A percentile compares a stretch with the other conserved stretches of the same genome.
These are phyloP conservation scores for Elsinoe ampelina DNA, from an alignment of 2,329 filamentous ascomycete genomes.

Conservation along the genomic window DNA sequence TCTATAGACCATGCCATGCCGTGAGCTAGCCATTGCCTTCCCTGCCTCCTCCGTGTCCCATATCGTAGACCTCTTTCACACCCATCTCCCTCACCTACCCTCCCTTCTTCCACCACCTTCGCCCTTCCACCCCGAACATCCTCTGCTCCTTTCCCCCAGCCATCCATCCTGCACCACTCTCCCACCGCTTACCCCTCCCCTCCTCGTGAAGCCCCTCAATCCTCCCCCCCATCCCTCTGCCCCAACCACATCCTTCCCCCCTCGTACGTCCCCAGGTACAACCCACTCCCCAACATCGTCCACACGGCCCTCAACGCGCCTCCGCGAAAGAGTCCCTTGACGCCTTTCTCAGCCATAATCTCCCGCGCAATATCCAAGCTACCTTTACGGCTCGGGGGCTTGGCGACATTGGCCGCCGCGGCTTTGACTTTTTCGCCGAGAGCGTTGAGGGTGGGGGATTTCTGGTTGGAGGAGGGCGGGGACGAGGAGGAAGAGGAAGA, in stretches of 20 bases:
- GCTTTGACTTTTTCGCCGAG: slow-evolving; percentile 31
- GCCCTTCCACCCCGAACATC: not conserved
- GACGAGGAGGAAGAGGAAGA: not conserved
- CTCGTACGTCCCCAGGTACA: slow-evolving; percentile 84
- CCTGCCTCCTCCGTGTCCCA: too few species aligned
- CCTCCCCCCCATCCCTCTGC: slow-evolving; percentile 34
- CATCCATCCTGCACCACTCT: not conserved
- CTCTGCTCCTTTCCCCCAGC: not conserved
- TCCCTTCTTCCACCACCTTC: not conserved
- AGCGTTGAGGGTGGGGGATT: slow-evolving; percentile 27
- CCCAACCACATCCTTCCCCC: slow-evolving; percentile 53
- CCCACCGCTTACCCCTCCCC: not conserved
- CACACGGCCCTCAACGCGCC: slow-evolving; percentile 63
- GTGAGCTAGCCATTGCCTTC: too few species aligned
- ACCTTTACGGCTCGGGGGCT: slow-evolving; percentile 28
- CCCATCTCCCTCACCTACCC: too few species aligned
- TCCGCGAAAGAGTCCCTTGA: slow-evolving; percentile 68
- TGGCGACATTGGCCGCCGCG: slow-evolving; percentile 27
- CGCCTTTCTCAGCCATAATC: slow-evolving; percentile 57
- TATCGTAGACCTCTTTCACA: too few species aligned
- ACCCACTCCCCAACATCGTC: slow-evolving; percentile 72
- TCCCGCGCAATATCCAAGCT: slow-evolving; percentile 53
- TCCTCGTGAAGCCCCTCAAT: slow-evolving; percentile 33
- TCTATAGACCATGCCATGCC: too few species aligned
- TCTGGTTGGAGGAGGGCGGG: not conserved